Evolutionary conservation across 2,329 filamentous ascomycete species (phyloP).

Genomic region (Sarocladium kiliense): DNA sequence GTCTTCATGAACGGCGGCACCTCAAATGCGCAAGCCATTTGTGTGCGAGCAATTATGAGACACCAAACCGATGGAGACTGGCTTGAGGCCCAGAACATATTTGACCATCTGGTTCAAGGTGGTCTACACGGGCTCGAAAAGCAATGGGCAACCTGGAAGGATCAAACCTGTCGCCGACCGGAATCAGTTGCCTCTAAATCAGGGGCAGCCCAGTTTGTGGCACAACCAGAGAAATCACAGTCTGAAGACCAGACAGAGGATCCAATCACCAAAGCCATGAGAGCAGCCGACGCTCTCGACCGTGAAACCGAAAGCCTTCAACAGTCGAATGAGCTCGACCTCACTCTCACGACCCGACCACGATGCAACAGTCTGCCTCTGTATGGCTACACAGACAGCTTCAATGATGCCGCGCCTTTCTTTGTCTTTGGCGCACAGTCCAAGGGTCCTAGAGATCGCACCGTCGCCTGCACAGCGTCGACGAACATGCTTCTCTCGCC

Average conservation of each 20-base stretch:
- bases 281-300: conserved; percentile 53
- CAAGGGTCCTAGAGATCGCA: not conserved
- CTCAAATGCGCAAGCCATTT: conserved; percentile 47
- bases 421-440: conserved; percentile 38
- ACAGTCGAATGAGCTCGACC: conserved; percentile 40
- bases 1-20: conserved; percentile 59
- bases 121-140: conserved; percentile 36
- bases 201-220: not conserved
- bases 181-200: conserved; percentile 11
- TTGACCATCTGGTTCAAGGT: conserved; percentile 43
- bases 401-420: conserved; percentile 40
- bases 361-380: conserved; percentile 46
- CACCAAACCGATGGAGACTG: conserved; percentile 45
- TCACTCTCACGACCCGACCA: conserved; percentile 32
- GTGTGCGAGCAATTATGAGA: conserved; percentile 49
- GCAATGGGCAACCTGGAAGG: conserved; percentile 14
- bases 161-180: not conserved
- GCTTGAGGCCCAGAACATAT: conserved; percentile 44
- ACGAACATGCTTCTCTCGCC: conserved; percentile 16
- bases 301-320: conserved; percentile 51
- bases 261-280: conserved; percentile 50
- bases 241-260: conserved; percentile 23
- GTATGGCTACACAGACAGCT: conserved; percentile 38
- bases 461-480: conserved; percentile 4
- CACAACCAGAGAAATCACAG: not conserved